Conservation (phyloP, 2,329 filamentous ascomycete species). For the Hypoxylon sp. region DNA sequence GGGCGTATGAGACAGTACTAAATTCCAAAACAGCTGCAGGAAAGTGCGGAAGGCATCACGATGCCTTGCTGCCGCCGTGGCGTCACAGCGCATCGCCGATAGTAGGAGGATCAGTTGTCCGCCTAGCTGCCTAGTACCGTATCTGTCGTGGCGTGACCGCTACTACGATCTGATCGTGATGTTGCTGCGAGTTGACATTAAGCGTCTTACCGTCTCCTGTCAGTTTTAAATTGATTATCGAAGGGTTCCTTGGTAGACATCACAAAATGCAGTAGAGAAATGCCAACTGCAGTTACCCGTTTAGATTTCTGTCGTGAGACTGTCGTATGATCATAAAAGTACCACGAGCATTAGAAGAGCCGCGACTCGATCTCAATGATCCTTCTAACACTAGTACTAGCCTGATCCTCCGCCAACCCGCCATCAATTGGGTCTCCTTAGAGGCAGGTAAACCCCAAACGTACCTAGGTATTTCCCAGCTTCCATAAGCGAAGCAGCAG, state of each 20-base stretch:
- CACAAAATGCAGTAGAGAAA: conserved; percentile 4
- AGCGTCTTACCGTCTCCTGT: conserved; percentile 22
- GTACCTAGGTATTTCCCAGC: no score
- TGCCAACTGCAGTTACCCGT: neutral
- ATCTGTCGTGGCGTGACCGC: conserved; percentile 19
- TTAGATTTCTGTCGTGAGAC: conserved; percentile 29
- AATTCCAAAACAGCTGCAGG: neutral
- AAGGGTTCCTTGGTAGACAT: neutral
- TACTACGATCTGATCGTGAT: conserved; percentile 26
- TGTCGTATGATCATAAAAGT: conserved; percentile 24
- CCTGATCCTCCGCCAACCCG: conserved; percentile 13
- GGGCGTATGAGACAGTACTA: conserved; percentile 2
- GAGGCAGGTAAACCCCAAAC: conserved; percentile 17
- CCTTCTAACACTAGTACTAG: conserved; percentile 1
- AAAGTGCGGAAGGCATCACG: neutral
- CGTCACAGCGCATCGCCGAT: conserved; percentile 4
- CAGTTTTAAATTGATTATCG: neutral
- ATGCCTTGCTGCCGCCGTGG: neutral
- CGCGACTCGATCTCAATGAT: neutral
- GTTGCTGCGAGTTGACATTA: conserved; percentile 11
- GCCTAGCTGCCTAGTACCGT: neutral
- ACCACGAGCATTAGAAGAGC: conserved; percentile 8
- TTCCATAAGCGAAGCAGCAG: conserved; percentile 7
- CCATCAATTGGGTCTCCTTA: conserved; percentile 15
- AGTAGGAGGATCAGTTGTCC: conserved; percentile 1